A percentile compares a stretch with the other conserved stretches of the same genome.
Evolutionary conservation across 2,329 filamentous ascomycete genomes (phyloP).

Genomic region (Calonectria honghensis): DNA sequence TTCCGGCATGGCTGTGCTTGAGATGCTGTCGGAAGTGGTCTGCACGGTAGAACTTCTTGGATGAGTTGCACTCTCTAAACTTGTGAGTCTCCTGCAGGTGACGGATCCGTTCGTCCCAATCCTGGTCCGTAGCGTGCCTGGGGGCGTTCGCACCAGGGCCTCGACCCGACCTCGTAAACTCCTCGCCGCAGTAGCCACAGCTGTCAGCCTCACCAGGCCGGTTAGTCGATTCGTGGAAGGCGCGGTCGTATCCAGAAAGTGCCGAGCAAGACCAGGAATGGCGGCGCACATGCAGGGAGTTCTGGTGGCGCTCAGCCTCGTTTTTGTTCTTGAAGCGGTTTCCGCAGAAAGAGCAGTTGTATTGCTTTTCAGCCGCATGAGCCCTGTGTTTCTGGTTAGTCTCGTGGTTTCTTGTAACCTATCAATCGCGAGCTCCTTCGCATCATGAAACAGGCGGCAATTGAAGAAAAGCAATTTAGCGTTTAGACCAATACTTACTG

Average conservation of each 20-base stretch:
- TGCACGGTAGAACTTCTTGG: constrained; percentile 97
- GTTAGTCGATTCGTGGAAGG: constrained; percentile 88
- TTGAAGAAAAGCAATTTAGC: constrained; percentile 5
- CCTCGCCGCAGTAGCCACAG: constrained; percentile 96
- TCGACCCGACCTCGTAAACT: constrained; percentile 79
- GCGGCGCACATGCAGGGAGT: constrained; percentile 91
- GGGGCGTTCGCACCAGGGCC: constrained; percentile 60
- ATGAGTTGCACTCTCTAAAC: constrained; percentile 97
- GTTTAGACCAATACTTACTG: constrained; percentile 74
- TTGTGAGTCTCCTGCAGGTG: constrained; percentile 96
- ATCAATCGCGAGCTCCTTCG: constrained; percentile 3
- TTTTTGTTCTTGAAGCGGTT: constrained; percentile 99
- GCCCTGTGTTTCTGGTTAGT: constrained; percentile 71
- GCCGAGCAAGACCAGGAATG: constrained; percentile 99
- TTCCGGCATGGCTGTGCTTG: constrained; percentile 97
- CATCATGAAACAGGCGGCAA: constrained; percentile 15
- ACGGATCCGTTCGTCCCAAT: constrained; percentile 90
- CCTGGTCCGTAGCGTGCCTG: constrained; percentile 80
- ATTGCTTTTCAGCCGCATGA: constrained; percentile 97
- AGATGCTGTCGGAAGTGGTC: constrained; percentile 99
- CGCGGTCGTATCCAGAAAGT: constrained; percentile 84
- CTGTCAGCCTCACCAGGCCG: constrained; percentile 82
- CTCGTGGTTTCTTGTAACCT: background rate
- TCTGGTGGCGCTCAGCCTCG: constrained; percentile 96
- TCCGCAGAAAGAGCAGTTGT: constrained; percentile 92